Percentiles rank a stretch among this genome's conserved stretches.
Evolutionary conservation across 164 flowering plant species (phyloP).

Genomic region (Nelumbo lutea): DNA sequence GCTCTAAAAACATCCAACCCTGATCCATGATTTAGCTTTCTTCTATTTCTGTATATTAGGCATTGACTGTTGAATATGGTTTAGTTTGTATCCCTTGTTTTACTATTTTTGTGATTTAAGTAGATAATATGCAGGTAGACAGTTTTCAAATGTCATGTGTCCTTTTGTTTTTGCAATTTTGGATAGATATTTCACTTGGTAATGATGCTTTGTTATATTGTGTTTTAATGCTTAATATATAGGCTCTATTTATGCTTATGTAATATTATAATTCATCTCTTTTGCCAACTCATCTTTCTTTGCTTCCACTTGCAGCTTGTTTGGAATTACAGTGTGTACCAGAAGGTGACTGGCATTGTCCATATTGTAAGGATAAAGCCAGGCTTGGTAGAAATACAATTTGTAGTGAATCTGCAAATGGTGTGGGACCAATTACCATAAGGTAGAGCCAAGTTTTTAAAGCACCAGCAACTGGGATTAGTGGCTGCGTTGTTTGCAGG

Average conservation of each 20-base stretch:
- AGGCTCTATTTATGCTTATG: background rate
- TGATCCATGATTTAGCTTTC: too few relatives aligned
- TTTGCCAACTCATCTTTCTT: constrained; percentile 3
- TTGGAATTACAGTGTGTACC: constrained; percentile 45
- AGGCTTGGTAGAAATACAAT: constrained; percentile 26
- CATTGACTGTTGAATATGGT: too few relatives aligned
- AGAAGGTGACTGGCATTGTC: constrained; percentile 57
- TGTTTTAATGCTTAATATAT: background rate
- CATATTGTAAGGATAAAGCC: constrained; percentile 51
- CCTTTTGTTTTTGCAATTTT: background rate
- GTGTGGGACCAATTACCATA: constrained; percentile 40
- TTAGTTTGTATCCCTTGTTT: too few relatives aligned
- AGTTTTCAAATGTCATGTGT: background rate
- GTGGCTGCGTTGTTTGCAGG: constrained; percentile 96
- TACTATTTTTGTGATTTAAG: too few relatives aligned
- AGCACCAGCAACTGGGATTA: constrained; percentile 57
- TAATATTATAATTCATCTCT: background rate
- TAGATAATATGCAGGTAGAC: too few relatives aligned
- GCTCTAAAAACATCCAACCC: too few relatives aligned
- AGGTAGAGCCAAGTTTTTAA: constrained; percentile 62
- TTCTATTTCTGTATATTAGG: too few relatives aligned
- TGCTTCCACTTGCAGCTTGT: constrained; percentile 52
- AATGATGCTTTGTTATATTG: background rate
- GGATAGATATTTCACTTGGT: background rate
- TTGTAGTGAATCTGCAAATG: constrained; percentile 30